Base-by-base conservation (phyloP, 805 yeast species). In the Ogataea methylovora region DNA sequence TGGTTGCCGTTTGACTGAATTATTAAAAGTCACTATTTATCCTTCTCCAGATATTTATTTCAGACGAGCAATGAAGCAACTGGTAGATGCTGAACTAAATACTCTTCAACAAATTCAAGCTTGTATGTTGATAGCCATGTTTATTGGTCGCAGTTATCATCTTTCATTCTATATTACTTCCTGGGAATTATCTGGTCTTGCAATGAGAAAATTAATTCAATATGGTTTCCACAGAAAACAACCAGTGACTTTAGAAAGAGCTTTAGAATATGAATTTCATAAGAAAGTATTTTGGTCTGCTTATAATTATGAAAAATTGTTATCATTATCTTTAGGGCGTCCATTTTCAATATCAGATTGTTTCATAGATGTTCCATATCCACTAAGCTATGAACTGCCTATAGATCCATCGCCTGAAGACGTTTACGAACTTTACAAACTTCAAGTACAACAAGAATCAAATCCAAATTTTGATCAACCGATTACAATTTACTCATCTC, bases 251-350 rank as follows among this genome's bases (percentile, higher is more conserved):
- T 37, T 39, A 13, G 46, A 43, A 19, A 34, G 26, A 16, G 43
- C 46, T 5, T 24, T 40, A 13, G 39, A 37, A 10, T 43, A 46
- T 26, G 51, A 46, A 30, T 45, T 46, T 24, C 40, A 38, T 12
- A 46, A 46, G 29, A 40, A 46, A 17, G 39, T 46, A 7, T 45
- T 46, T 24, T 46, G 51, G 51, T 45, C 51, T 2, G 44, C 47
- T 4, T 46, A 43, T 28, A 31, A 37, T 16, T 43, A 43, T 29
- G 51, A 46, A 23, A 45, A 40, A 21, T 33, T 45, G 14, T 24
- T 46, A 9, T 44, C 49, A 3, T 30, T 44, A 8, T 44, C 51
- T n/a, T 28, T 44, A 18, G 51, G 51, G 8, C 36, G 49, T 21
- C 51, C 51, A 2, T 46, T 44, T n/a, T 41, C 43, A 2, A 35